Evolutionary conservation across 2,329 filamentous ascomycete genomes (phyloP).

Genomic region (Neospermospora avenae): DNA sequence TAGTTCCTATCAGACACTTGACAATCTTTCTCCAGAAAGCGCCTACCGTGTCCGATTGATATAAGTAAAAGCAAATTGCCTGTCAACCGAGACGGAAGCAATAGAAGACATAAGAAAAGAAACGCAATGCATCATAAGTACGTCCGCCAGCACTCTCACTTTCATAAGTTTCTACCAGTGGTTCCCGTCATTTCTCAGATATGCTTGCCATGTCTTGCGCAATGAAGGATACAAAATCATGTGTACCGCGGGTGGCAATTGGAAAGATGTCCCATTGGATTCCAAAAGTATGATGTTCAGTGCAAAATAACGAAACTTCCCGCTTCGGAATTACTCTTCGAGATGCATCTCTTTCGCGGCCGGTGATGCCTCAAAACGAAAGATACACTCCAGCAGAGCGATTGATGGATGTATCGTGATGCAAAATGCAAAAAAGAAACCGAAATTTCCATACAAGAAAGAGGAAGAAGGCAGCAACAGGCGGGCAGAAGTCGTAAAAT

Average conservation of each 20-base stretch:
- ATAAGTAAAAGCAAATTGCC: background rate
- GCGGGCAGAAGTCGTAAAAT: constrained; percentile 29
- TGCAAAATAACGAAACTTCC: background rate
- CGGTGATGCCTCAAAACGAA: constrained; percentile 4
- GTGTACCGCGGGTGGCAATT: background rate
- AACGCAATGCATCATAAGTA: background rate
- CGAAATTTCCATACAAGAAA: constrained; percentile 32
- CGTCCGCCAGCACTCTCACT: constrained; percentile 2
- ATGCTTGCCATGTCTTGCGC: constrained; percentile 14
- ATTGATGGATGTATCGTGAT: background rate
- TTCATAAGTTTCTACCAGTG: constrained; percentile 1
- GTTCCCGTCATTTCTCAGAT: constrained; percentile 17
- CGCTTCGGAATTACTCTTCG: too few species aligned
- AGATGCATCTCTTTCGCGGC: background rate
- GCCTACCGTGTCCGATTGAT: constrained; percentile 2
- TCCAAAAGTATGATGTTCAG: background rate
- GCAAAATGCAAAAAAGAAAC: constrained; percentile 3
- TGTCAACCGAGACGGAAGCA: too few species aligned
- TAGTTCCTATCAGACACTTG: constrained; percentile 9
- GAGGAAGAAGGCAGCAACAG: constrained; percentile 19
- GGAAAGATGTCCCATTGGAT: background rate
- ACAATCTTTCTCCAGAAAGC: constrained; percentile 14
- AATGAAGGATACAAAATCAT: constrained; percentile 3
- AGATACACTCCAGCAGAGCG: background rate
- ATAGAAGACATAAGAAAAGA: background rate